phyloP scores from a whole-genome alignment of 257 asterid species.

The Striga asiatica region DNA sequence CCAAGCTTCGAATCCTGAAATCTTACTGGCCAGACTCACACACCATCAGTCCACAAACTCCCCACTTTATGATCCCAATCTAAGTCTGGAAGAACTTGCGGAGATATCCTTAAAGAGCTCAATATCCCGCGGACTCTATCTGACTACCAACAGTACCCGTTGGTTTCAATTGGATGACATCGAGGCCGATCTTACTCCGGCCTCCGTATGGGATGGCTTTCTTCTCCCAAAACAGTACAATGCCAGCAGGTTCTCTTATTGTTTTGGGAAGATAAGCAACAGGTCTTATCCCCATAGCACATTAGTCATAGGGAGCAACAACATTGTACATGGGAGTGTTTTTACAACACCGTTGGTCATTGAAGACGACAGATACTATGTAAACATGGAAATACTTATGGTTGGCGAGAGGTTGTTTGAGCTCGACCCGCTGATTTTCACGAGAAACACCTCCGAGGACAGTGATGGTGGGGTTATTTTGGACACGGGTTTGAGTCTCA shows the following conservation, averaged over 20 bases:
- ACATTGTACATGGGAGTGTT: background rate
- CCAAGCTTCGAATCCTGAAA: background rate
- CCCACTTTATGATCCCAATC: background rate
- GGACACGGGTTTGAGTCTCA: background rate
- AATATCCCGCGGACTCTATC: background rate
- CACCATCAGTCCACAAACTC: background rate
- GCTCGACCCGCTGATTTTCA: background rate
- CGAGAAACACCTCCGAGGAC: background rate
- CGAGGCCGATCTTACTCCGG: background rate
- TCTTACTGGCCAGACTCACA: background rate
- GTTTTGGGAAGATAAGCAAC: background rate
- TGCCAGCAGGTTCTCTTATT: background rate
- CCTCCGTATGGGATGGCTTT: background rate
- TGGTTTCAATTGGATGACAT: background rate
- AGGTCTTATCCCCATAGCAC: background rate
- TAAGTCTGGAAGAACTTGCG: background rate
- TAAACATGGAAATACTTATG: background rate
- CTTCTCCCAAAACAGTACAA: background rate
- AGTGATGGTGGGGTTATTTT: background rate
- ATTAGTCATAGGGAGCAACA: constrained; percentile 1
- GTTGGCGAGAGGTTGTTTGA: background rate
- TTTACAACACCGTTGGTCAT: background rate
- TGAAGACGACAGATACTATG: background rate
- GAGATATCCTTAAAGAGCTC: background rate
- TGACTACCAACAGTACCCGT: background rate